Conservation (phyloP, 768 basidiomycete genomes). For the Kwoniella heveanensis region DNA sequence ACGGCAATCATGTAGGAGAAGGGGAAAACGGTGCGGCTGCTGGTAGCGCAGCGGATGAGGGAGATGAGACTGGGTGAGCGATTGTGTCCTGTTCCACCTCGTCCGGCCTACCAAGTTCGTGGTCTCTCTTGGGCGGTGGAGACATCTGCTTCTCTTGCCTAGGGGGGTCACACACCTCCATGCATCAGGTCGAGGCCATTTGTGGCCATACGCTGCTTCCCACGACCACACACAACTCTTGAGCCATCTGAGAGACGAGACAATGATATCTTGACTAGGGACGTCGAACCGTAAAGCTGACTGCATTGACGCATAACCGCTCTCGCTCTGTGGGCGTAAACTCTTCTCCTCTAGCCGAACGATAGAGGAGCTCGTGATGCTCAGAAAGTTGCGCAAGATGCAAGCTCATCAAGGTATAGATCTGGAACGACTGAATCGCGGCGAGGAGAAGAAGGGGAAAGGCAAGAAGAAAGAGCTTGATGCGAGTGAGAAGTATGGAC, state of each 20-base stretch:
- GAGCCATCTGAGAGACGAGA: too few relatives aligned
- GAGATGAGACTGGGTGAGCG: constrained; percentile 48
- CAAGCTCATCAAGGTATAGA: constrained; percentile 74
- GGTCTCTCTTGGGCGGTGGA: too few relatives aligned
- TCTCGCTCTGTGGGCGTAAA: too few relatives aligned
- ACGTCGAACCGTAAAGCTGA: too few relatives aligned
- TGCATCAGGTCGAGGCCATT: too few relatives aligned
- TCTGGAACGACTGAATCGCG: constrained; percentile 76
- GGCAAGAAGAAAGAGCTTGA: constrained; percentile 59
- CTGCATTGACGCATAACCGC: too few relatives aligned
- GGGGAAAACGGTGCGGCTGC: neutral
- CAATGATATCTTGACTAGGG: too few relatives aligned
- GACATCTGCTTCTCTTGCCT: too few relatives aligned
- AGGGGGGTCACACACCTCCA: too few relatives aligned
- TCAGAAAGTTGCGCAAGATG: constrained; percentile 72
- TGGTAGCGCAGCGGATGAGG: constrained; percentile 25
- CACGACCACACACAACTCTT: too few relatives aligned
- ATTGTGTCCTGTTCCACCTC: neutral
- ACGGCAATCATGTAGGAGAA: neutral
- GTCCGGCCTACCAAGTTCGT: too few relatives aligned
- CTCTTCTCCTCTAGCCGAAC: constrained; percentile 39
- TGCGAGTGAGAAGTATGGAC: constrained; percentile 60
- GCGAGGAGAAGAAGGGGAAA: constrained; percentile 68
- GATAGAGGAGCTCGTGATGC: constrained; percentile 78
- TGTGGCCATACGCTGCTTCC: too few relatives aligned